phyloP scores from a whole-genome alignment of 75 land plant genomes.

The Sequoiadendron giganteum region DNA sequence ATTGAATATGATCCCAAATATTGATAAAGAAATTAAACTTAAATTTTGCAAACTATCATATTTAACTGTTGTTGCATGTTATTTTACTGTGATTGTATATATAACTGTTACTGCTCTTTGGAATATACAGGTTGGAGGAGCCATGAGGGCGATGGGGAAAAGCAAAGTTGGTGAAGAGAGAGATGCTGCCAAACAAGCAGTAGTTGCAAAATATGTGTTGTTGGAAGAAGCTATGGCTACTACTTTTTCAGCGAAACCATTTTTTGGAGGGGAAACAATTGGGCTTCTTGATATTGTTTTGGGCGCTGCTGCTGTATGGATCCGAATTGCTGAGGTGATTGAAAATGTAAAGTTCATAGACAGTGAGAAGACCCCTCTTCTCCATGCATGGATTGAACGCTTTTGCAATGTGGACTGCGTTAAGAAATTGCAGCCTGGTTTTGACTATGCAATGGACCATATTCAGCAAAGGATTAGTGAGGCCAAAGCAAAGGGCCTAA shows the following conservation, averaged over 20 bases:
- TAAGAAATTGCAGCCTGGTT: not conserved
- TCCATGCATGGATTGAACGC: not conserved
- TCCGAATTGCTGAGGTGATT: not conserved
- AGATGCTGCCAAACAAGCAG: not conserved
- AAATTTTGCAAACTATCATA: no score
- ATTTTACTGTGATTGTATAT: no score
- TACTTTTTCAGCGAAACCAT: not conserved
- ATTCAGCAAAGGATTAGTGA: no score
- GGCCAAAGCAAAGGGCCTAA: no score
- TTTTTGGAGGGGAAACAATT: not conserved
- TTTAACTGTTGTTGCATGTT: no score
- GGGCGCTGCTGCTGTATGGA: not conserved
- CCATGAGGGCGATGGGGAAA: not conserved
- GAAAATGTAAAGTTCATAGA: not conserved
- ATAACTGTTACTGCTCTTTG: no score
- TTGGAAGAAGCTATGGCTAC: not conserved
- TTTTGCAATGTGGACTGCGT: not conserved
- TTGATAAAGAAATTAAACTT: no score
- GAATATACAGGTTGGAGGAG: no score
- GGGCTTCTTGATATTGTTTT: not conserved
- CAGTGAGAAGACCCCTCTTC: not conserved
- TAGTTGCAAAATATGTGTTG: not conserved
- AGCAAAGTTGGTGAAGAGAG: not conserved
- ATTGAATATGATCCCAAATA: no score
- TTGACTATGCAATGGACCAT: not conserved